Base-by-base conservation (phyloP, 75 land plant genomes). In the Pinus tabuliformis region DNA sequence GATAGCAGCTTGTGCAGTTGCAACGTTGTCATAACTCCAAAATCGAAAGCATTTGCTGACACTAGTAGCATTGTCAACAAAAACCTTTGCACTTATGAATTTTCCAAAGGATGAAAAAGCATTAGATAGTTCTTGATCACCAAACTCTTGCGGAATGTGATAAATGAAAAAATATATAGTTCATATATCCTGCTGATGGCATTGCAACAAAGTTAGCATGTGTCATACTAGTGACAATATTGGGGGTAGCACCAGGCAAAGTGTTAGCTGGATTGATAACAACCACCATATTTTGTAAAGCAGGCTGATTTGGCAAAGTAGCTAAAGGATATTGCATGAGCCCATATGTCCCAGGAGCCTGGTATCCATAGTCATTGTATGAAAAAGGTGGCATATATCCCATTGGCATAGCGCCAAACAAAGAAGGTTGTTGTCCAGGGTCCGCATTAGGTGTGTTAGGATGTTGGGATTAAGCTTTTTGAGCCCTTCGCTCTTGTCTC, bases 11-110 rank as follows among this genome's bases (percentile, higher is more conserved):
- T 91, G 92, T 39, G 99, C 93, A 39, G 99, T 86, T 17, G 86
- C 86, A 21, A 92, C 85, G 13, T 93, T 78, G 33, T 96, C 95
- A 78, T 88, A 93, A 76, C 97, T 96, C 11, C 93, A 93, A 83
- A 96, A 96, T 66, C 99, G 97, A 79, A 96, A 96, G 77, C 99
- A 96, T 89, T 96, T 96, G 84, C 97, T 94, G 24, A 87, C 87
- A 39, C 99, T 93, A 58, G 95, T 94, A 36, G 90, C 91, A 82
- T 94, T 93, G 83, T 94, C 99, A 15, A 96, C 88, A 26, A 26
- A 26, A 26, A 26, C 0, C 0, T 26, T 26, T 26, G 0, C 26
- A 26, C 26, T 26, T 26, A 26, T 26, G 26, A 26, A 26, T 26
- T 26, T 26, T 26, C 26, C 26, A 0, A 26, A 26, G 26, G 26